Percentiles rank a stretch among this genome's conserved stretches.
Evolutionary conservation across 2,329 filamentous ascomycete genomes (phyloP).

Genomic region (Septoria linicola): DNA sequence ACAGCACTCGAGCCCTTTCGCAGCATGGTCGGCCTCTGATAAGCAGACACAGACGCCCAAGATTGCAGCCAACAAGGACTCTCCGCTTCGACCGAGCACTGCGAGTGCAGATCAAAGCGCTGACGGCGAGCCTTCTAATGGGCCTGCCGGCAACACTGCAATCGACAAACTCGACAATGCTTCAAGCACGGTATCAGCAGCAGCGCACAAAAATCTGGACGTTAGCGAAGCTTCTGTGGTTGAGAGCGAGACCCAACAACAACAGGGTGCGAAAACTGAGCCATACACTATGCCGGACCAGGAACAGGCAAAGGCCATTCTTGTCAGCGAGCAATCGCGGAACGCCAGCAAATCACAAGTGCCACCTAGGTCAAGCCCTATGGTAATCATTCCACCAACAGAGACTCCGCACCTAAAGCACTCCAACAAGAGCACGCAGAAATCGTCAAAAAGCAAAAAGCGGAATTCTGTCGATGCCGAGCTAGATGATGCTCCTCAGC

Average conservation of each 20-base stretch:
- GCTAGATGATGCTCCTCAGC: constrained; percentile 2
- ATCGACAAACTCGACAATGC: too few species aligned
- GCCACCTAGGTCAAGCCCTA: constrained; percentile 23
- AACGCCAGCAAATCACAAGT: neutral
- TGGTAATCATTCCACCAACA: constrained; percentile 18
- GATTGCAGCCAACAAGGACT: neutral
- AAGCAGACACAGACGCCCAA: constrained; percentile 15
- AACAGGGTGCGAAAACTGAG: too few species aligned
- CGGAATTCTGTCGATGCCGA: constrained; percentile 23
- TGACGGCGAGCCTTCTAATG: neutral
- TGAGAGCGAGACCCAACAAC: too few species aligned
- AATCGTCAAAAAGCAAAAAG: constrained; percentile 24
- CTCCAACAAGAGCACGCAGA: constrained; percentile 17
- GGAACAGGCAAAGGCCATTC: too few species aligned
- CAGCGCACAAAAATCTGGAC: too few species aligned
- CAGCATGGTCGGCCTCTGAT: constrained; percentile 16
- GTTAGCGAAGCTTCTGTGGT: too few species aligned
- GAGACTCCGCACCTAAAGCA: constrained; percentile 21
- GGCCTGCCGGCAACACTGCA: too few species aligned
- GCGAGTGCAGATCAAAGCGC: neutral
- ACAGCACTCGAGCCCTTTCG: constrained; percentile 7
- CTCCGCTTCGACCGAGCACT: neutral
- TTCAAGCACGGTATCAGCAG: too few species aligned
- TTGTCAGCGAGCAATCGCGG: too few species aligned
- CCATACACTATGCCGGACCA: neutral